Evolutionary conservation across 2,329 filamentous ascomycete genomes (phyloP), one percentile per base, ranked within the genome.

Genomic region (Pseudocercospora crystallina): DNA sequence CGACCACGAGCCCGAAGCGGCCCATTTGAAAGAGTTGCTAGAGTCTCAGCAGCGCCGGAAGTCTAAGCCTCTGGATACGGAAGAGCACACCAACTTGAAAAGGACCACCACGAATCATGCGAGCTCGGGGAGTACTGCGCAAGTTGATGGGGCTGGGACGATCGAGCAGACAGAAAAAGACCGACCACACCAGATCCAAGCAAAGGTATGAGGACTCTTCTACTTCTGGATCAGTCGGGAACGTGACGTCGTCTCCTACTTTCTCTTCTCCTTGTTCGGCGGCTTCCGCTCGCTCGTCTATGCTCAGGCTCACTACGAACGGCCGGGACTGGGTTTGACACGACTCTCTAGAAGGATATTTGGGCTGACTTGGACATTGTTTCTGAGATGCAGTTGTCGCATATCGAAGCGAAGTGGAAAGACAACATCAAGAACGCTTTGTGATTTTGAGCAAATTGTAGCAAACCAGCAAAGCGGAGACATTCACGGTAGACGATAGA

Each of bases 1-100:
- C 20, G 78, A 83, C 9, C 13, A 37, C 10, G 53, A 56, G 2
- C 49, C 57, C 34, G 53, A 61, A 35, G 51, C 63, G 14, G 64
- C 68, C 5, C 61, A 65, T 17, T 41, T 73, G 11, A 43, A 65
- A 43, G 71, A 73, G 59, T 31, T 49, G 13, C 31, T 38, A n/a
- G 38, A 43, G n/a, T 49, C 46, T 8, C 46, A 49, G 33, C 37
- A 43, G 32, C 42, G 46, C 14, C 38, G 46, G 15, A 41, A 34
- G 20, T 26, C 20, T 26, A 46, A 46, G 39, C 14, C 36, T 5
- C 34, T 51, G 26, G 43, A 44, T 42, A 47, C 34, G 47, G 50
- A 56, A 26, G 53, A 52, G 33, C 26, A 32, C 14, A 39, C 26
- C n/a, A 49, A 52, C 26, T 34, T 49, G 31, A n/a, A 34, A 31